Conservation (phyloP, 352 stramenopile species). For the Phytophthora pini region DNA sequence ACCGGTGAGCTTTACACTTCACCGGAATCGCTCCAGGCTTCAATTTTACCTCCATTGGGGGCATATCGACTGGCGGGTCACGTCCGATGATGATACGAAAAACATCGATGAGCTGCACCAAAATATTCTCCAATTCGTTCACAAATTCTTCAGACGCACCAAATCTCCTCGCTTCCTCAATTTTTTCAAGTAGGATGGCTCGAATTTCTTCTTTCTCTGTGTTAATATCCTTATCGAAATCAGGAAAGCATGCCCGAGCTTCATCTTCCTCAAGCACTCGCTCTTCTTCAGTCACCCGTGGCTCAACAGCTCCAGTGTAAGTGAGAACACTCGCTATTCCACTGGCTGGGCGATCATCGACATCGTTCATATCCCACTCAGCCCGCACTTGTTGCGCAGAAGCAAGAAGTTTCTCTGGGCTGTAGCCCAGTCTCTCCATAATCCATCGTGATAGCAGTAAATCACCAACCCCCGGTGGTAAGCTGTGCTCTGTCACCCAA, state of each 20-base stretch:
- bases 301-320: background rate
- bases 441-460: slow-evolving; percentile 10
- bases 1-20: too few species aligned
- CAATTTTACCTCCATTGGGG: too few species aligned
- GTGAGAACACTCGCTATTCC: slow-evolving; percentile 1
- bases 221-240: background rate
- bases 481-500: slow-evolving; percentile 3
- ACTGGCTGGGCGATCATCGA: background rate
- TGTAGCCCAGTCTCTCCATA: background rate
- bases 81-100: too few species aligned
- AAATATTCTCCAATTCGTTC: background rate
- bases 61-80: too few species aligned
- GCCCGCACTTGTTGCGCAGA: too few species aligned
- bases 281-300: slow-evolving; percentile 2
- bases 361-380: too few species aligned
- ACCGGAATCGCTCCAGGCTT: too few species aligned
- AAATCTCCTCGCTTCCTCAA: slow-evolving; percentile 1
- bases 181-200: slow-evolving; percentile 8
- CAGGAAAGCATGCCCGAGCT: slow-evolving; percentile 8
- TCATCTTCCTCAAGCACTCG: slow-evolving; percentile 6
- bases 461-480: slow-evolving; percentile 2
- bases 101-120: too few species aligned
- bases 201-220: slow-evolving; percentile 5
- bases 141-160: slow-evolving; percentile 4
- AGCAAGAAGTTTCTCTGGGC: too few species aligned